Base-by-base conservation (phyloP, 306 rosid genomes). In the Malus fusca region DNA sequence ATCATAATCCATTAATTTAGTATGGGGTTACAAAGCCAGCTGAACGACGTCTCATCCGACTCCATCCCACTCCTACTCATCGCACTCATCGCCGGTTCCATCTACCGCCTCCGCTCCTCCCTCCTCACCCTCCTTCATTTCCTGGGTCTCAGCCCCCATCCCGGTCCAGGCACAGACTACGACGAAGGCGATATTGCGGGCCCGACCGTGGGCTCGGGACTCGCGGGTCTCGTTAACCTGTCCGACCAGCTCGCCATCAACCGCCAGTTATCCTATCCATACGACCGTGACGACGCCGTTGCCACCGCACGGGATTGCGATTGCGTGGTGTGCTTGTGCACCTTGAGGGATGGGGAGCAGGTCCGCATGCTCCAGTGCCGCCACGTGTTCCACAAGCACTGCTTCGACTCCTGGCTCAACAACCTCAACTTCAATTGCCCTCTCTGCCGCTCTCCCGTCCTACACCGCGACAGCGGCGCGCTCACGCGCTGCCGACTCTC, bases 341-440 rank as follows among this genome's bases (percentile, higher is more conserved):
- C 67, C 18, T 70, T 92, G 17, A 28, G 56, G 59, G 85, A 86
- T 3, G 97, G 96, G 1, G 93, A 95, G 55, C 89, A 76, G 40
- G 93, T 95, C 42, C 91, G 97, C 4, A 76, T 73, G 84, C 95
- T 95, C 0, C 75, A 87, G 2, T 95, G 98, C 85, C 87, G 84
- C 60, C 98, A 95, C 79, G 86, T 89, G 1, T 95, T 92, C 81
- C 98, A 95, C 82, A 86, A 84, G 75, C 79, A 79, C 21, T 95
- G 98, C 82, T 86, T 95, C 72, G 92, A 95, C 30, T 93, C 87
- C 1, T 95, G 98, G 93, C 92, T 95, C 22, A 85, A 79, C 51
- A 90, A 87, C 48, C 82, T 81, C 79, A 91, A 90, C 73, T 90
- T 95, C 79, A 95, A 75, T 75, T 95, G 98, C 74, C 98, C 98